These are phyloP conservation scores for Isabelozyma pseudorhagii DNA, from an alignment of 805 yeast genomes.

Conservation along the genomic window DNA sequence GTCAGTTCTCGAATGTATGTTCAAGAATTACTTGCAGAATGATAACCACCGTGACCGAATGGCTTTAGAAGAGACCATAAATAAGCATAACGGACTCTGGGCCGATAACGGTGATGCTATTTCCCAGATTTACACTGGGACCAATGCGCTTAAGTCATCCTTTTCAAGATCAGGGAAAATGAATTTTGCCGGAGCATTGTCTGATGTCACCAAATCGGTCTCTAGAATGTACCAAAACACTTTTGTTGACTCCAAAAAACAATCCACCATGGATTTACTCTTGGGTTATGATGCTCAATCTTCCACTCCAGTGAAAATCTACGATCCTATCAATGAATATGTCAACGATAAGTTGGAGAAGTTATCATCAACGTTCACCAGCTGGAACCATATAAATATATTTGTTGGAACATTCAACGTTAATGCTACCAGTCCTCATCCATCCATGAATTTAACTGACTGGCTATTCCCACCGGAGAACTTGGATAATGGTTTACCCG, in stretches of 20 bases:
- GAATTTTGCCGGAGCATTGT: conserved; percentile 95
- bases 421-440: conserved; percentile 58
- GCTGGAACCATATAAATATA: conserved; percentile 55
- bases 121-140: conserved; percentile 59
- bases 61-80: conserved; percentile 49
- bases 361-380: conserved; percentile 52
- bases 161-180: conserved; percentile 93
- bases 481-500: conserved; percentile 48
- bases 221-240: conserved; percentile 94
- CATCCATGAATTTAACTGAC: conserved; percentile 43
- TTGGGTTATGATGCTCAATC: conserved; percentile 73
- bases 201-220: conserved; percentile 95
- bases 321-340: conserved; percentile 85
- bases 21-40: conserved; percentile 20
- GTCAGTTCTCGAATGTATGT: conserved; percentile 53
- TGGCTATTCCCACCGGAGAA: conserved; percentile 82
- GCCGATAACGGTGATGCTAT: conserved; percentile 70
- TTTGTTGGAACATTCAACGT: conserved; percentile 87
- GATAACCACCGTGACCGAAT: conserved; percentile 18
- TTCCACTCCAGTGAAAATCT: conserved; percentile 67
- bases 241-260: conserved; percentile 88
- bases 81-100: conserved; percentile 79
- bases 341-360: conserved; percentile 64
- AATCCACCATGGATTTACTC: conserved; percentile 80
- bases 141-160: conserved; percentile 73